Percentiles rank a stretch among this genome's conserved stretches.
These are phyloP conservation scores for Mycocentrospora acerina DNA, from an alignment of 2,329 filamentous ascomycete species.

Conservation along the genomic window DNA sequence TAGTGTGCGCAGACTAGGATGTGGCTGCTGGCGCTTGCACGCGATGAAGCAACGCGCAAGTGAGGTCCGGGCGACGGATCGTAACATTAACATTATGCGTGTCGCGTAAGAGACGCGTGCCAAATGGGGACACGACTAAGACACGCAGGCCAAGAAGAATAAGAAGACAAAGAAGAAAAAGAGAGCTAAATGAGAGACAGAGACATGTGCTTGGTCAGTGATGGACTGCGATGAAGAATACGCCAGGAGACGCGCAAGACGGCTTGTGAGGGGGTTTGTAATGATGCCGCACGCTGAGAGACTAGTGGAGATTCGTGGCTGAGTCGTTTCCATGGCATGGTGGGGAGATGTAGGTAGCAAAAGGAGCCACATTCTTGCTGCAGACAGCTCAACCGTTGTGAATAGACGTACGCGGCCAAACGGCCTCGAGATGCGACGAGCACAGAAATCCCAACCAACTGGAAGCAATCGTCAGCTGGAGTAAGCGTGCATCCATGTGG, in stretches of 20 bases:
- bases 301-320: too few relatives aligned
- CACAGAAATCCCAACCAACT: too few relatives aligned
- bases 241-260: not conserved
- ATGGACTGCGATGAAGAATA: constrained; percentile 5
- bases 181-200: constrained; percentile 15
- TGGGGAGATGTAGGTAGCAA: too few relatives aligned
- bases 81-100: constrained; percentile 37
- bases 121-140: constrained; percentile 11
- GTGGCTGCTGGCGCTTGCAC: constrained; percentile 17
- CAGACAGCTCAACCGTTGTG: too few relatives aligned
- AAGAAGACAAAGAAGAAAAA: constrained; percentile 14
- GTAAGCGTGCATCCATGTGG: too few relatives aligned
- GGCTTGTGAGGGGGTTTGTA: too few relatives aligned
- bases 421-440: too few relatives aligned
- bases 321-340: too few relatives aligned
- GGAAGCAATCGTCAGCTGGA: too few relatives aligned
- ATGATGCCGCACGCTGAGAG: too few relatives aligned
- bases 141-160: constrained; percentile 7
- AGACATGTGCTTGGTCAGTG: constrained; percentile 10
- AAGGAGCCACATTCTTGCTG: too few relatives aligned
- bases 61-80: constrained; percentile 15
- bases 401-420: too few relatives aligned
- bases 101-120: constrained; percentile 28
- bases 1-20: constrained; percentile 14
- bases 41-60: constrained; percentile 19